A percentile compares a stretch with the other conserved stretches of the same genome.
These are phyloP conservation scores for Chlamydomonas schloesseri DNA, from an alignment of 139 green algal genomes.

Conservation along the genomic window DNA sequence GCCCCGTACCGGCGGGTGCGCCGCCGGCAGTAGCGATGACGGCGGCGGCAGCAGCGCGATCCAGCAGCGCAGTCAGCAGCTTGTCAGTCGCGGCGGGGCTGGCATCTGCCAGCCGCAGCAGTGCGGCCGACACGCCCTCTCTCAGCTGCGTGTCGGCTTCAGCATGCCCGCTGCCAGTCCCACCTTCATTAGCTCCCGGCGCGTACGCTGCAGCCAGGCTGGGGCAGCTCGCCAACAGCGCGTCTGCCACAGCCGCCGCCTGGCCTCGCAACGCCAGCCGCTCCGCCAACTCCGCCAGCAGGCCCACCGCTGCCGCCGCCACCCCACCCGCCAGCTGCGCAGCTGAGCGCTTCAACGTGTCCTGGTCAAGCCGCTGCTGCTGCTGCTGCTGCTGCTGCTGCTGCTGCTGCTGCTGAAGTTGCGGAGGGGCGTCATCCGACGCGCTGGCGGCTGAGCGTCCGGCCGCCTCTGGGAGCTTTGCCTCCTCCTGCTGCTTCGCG, in stretches of 20 bases:
- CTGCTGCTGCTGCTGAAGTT: not conserved
- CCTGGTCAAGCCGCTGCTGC: not conserved
- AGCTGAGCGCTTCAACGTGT: not conserved
- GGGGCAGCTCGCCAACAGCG: slow-evolving; percentile 5
- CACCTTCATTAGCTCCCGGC: not conserved
- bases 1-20: not conserved
- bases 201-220: slow-evolving; percentile 1
- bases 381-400: not conserved
- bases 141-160: not conserved
- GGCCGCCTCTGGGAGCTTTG: too few species aligned
- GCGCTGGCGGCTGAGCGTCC: too few species aligned
- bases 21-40: not conserved
- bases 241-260: slow-evolving; percentile 11
- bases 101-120: not conserved
- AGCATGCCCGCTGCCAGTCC: not conserved
- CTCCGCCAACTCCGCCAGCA: slow-evolving; percentile 22
- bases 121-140: not conserved
- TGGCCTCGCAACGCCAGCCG: not conserved
- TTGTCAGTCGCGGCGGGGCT: not conserved
- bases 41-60: slow-evolving; percentile 6
- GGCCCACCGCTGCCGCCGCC: not conserved
- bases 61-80: slow-evolving; percentile 32
- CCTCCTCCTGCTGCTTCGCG: too few species aligned
- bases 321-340: not conserved
- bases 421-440: too few species aligned